Conservation (phyloP, 2,329 filamentous ascomycete genomes). For the Epicoccum sorghinum region DNA sequence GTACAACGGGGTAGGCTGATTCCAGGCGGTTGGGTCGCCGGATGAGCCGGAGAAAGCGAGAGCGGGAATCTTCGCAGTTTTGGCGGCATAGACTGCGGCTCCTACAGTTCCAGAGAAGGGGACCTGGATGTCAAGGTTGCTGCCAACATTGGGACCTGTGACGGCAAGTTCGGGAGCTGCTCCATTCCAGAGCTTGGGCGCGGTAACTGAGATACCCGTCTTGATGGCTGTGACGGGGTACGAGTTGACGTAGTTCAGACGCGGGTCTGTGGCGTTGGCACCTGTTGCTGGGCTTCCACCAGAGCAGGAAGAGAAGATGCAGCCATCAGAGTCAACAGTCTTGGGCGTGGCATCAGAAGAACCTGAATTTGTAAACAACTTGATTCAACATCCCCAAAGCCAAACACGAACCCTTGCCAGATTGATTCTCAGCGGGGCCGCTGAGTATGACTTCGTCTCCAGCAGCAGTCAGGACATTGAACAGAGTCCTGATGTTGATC, state of each 20-base stretch:
- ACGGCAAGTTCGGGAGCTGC: slow-evolving; percentile 66
- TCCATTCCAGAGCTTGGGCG: slow-evolving; percentile 60
- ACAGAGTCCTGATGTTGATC: slow-evolving; percentile 66
- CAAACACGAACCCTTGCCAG: slow-evolving; percentile 59
- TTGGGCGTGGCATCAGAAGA: slow-evolving; percentile 59
- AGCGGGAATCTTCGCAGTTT: slow-evolving; percentile 63
- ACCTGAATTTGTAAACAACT: slow-evolving; percentile 49
- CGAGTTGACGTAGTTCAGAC: slow-evolving; percentile 75
- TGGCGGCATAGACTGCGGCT: slow-evolving; percentile 64
- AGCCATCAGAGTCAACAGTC: slow-evolving; percentile 55
- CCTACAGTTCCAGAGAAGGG: slow-evolving; percentile 72
- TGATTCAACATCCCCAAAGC: not conserved
- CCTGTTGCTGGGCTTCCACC: slow-evolving; percentile 62
- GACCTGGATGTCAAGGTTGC: slow-evolving; percentile 63
- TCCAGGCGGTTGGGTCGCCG: slow-evolving; percentile 59
- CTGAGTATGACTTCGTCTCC: slow-evolving; percentile 69
- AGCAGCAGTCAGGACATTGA: slow-evolving; percentile 60
- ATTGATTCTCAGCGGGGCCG: slow-evolving; percentile 70
- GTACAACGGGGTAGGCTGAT: slow-evolving; percentile 56
- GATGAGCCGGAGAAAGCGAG: slow-evolving; percentile 70
- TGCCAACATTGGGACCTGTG: slow-evolving; percentile 66
- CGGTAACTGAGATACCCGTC: slow-evolving; percentile 65
- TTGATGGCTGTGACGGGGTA: slow-evolving; percentile 68
- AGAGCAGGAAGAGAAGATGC: slow-evolving; percentile 68
- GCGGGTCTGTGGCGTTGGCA: slow-evolving; percentile 61